Conservation (phyloP, 768 basidiomycete species). For the Phylloporus arenicola region DNA sequence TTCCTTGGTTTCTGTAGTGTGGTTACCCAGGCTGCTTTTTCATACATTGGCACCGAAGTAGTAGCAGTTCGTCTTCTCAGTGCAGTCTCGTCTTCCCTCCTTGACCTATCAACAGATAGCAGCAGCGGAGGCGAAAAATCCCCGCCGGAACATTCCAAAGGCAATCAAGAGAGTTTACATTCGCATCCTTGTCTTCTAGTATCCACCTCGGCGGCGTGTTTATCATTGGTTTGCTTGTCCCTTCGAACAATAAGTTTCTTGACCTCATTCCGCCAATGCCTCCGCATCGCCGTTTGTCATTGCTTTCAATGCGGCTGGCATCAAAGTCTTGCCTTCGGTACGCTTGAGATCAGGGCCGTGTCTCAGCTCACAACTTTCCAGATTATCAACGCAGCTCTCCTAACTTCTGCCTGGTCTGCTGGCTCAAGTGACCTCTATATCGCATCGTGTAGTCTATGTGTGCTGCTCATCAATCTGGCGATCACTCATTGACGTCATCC, state of each 20-base stretch:
- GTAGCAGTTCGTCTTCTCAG: conserved; percentile 32
- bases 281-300: conserved; percentile 54
- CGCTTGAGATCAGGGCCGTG: conserved; percentile 1
- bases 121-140: conserved; percentile 48
- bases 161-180: conserved; percentile 42
- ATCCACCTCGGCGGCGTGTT: conserved; percentile 36
- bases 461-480: neutral
- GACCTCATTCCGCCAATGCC: conserved; percentile 35
- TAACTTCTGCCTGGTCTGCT: conserved; percentile 43
- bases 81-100: neutral
- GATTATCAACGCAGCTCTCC: conserved; percentile 36
- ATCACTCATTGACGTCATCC: neutral
- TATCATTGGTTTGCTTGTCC: conserved; percentile 46
- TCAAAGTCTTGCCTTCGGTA: conserved; percentile 49
- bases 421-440: conserved; percentile 37
- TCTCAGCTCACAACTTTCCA: neutral
- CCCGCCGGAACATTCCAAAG: conserved; percentile 38
- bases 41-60: conserved; percentile 54
- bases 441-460: conserved; percentile 36
- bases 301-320: conserved; percentile 50
- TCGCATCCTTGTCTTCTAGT: conserved; percentile 34
- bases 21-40: conserved; percentile 54
- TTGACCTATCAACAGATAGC: conserved; percentile 29
- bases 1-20: conserved; percentile 51
- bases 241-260: conserved; percentile 40